Base-by-base conservation (phyloP, 352 stramenopile genomes). In the Phytopythium montanum region DNA sequence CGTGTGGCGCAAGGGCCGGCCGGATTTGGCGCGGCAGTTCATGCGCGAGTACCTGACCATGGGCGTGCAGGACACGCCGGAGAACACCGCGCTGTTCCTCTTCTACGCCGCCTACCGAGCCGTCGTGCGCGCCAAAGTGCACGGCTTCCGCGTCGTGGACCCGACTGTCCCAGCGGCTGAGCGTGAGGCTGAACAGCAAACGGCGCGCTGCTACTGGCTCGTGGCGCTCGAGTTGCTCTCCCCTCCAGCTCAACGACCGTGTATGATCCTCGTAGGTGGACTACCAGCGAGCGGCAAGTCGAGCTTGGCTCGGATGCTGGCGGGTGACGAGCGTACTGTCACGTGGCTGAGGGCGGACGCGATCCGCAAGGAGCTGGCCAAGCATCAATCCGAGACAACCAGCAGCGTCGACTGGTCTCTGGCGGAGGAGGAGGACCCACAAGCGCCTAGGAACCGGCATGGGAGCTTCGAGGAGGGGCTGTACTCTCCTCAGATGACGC, bases 21-120 rank as follows among this genome's bases (percentile, higher is more conserved):
- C 74, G 0, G 81, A 88, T 16, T 70, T 90, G 13, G 78, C 81
- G 25, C 70, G 66, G 4, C 69, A 61, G 23, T 54, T 90, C 42
- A 67, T 85, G 59, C 57, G 71, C 33, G 70, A 87, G 65, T 90
- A 88, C 61, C 58, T 90, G 21, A 46, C 79, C 21, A 68, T 72
- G 54, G 73, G 75, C 9, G 61, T 64, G 33, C 76, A 88, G 53
- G 67, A 82, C 36, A 75, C 75, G 12, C 66, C 74, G 5, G 77
- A 78, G 55, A 82, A 87, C 64, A 56, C 54, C 0, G 49, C 72
- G 59, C 66, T 91, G 2, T 76, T 87, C 34, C 46, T 44, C 2
- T 89, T 89, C 53, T 91, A 91, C 64, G 67, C 70, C 3, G 81
- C 81, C 5, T 91, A 89, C 55, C 81, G 79, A 16, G 76, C 79